phyloP scores from a whole-genome alignment of 1,284 basidiomycete species.

The Macrocybe sp. region DNA sequence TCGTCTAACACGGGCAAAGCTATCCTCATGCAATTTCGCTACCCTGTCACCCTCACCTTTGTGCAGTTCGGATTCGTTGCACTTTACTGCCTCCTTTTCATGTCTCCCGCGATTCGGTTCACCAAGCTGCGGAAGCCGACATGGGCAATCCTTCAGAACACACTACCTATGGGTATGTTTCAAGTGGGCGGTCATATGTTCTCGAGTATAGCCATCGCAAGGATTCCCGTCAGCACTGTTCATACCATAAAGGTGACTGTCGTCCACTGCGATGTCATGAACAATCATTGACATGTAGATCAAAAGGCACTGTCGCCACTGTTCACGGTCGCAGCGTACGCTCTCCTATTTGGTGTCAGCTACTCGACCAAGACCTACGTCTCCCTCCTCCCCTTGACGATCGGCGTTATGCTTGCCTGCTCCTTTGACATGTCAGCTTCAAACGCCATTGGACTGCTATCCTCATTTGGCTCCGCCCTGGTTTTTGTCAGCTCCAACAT shows the following conservation, averaged over 20 bases:
- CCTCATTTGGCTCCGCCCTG: slow-evolving; percentile 91
- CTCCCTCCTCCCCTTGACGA: slow-evolving; percentile 89
- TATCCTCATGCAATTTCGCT: slow-evolving; percentile 82
- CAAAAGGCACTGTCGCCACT: slow-evolving; percentile 89
- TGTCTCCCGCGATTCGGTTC: slow-evolving; percentile 67
- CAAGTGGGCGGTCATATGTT: slow-evolving; percentile 97
- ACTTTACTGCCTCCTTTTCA: slow-evolving; percentile 77
- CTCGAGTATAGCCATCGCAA: slow-evolving; percentile 92
- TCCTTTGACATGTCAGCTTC: slow-evolving; percentile 88
- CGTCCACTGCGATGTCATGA: neutral
- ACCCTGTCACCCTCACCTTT: slow-evolving; percentile 92
- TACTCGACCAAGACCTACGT: slow-evolving; percentile 92
- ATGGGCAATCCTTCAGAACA: slow-evolving; percentile 68
- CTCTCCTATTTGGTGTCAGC: slow-evolving; percentile 86
- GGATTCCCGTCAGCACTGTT: slow-evolving; percentile 95
- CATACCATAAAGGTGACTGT: slow-evolving; percentile 93
- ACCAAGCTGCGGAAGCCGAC: slow-evolving; percentile 68
- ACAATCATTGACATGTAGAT: slow-evolving; percentile 3
- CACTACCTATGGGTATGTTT: slow-evolving; percentile 91
- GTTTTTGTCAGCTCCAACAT: slow-evolving; percentile 99
- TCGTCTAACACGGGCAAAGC: slow-evolving; percentile 89
- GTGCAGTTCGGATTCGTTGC: slow-evolving; percentile 96
- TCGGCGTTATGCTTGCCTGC: slow-evolving; percentile 97
- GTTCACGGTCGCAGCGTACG: slow-evolving; percentile 95
- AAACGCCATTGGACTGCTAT: slow-evolving; percentile 79